A percentile compares a stretch with the other conserved stretches of the same genome.
Evolutionary conservation across 805 yeast species (phyloP).

Genomic region (Soucietia sequanensis): DNA sequence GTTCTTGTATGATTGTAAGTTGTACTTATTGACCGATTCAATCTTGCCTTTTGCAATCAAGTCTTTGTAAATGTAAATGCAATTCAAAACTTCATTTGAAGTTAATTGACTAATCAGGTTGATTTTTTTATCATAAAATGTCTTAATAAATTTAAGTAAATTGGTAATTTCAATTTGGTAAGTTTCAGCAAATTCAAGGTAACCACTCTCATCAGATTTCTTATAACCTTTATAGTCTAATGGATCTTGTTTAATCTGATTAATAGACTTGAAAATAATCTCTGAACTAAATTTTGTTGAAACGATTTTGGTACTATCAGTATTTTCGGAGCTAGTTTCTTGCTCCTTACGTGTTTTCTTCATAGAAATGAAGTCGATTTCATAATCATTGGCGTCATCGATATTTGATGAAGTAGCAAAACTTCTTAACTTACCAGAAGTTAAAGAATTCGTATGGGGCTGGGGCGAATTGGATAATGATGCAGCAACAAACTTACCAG

Average conservation of each 20-base stretch:
- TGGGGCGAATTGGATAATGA: too few relatives aligned
- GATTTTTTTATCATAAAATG: constrained; percentile 20
- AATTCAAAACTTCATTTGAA: constrained; percentile 22
- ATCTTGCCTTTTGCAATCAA: constrained; percentile 15
- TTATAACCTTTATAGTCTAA: constrained; percentile 5
- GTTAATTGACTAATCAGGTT: constrained; percentile 21
- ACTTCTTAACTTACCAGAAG: background rate
- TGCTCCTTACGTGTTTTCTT: constrained; percentile 13
- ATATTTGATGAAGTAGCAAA: constrained; percentile 5
- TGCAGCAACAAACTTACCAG: too few relatives aligned
- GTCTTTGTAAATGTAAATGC: constrained; percentile 24
- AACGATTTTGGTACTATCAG: background rate
- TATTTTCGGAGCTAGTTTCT: background rate
- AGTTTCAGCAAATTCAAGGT: constrained; percentile 14
- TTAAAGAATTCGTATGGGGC: background rate
- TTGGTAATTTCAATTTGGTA: constrained; percentile 18
- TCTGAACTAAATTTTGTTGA: background rate
- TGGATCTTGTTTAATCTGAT: constrained; percentile 5
- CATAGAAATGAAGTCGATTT: constrained; percentile 22
- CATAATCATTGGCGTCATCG: constrained; percentile 15
- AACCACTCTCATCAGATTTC: constrained; percentile 1
- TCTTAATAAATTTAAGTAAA: constrained; percentile 18
- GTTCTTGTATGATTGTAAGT: constrained; percentile 13
- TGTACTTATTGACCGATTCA: constrained; percentile 13
- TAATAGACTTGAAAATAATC: constrained; percentile 3